Percentiles rank a stretch among this genome's conserved stretches.
phyloP scores from a whole-genome alignment of 2,329 filamentous ascomycete genomes.

The Talaromyces amestolkiae region DNA sequence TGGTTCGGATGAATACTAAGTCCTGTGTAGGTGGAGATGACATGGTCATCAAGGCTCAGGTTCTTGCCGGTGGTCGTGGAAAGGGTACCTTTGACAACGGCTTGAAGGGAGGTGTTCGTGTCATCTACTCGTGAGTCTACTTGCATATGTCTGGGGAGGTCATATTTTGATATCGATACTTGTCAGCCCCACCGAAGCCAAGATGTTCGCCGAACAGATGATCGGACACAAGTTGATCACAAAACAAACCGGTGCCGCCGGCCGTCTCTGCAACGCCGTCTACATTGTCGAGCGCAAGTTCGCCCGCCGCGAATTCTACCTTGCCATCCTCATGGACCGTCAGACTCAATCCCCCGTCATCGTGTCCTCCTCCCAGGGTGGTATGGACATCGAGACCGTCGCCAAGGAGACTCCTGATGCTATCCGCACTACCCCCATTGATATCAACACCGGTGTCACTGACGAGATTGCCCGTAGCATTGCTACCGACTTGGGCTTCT shows the following conservation, averaged over 20 bases:
- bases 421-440: conserved; percentile 88
- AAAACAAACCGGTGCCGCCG: conserved; percentile 94
- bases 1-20: conserved; percentile 13
- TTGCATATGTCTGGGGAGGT: neutral
- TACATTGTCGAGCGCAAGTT: conserved; percentile 99
- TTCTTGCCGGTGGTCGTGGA: conserved; percentile 93
- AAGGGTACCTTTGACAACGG: conserved; percentile 98
- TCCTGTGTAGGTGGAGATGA: conserved; percentile 67
- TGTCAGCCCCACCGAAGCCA: conserved; percentile 75
- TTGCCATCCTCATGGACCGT: conserved; percentile 98
- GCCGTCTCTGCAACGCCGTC: conserved; percentile 93
- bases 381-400: conserved; percentile 98
- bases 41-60: conserved; percentile 99
- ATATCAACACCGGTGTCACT: conserved; percentile 93
- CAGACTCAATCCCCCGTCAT: conserved; percentile 87
- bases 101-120: conserved; percentile 95
- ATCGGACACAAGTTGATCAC: conserved; percentile 99
- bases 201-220: conserved; percentile 99
- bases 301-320: conserved; percentile 97
- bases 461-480: conserved; percentile 91
- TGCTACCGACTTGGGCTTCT: conserved; percentile 90
- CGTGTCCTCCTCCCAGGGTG: conserved; percentile 95
- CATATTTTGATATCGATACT: neutral
- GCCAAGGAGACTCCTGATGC: conserved; percentile 97
- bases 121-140: conserved; percentile 83